Conservation (phyloP, 2,329 filamentous ascomycete genomes). For the Balansia obtecta region DNA sequence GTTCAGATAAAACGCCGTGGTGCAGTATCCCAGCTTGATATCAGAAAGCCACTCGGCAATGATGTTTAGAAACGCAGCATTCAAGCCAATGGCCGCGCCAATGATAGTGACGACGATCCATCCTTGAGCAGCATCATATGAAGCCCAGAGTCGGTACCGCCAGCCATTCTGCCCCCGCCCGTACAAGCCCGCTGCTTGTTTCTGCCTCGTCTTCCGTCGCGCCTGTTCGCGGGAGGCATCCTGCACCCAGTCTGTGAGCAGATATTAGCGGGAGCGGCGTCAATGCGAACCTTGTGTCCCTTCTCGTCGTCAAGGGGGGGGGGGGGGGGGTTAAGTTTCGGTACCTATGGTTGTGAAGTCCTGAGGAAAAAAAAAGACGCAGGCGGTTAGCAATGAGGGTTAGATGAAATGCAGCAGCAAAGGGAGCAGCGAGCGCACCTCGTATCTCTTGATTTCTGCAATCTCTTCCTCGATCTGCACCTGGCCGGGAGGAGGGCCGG, state of each 20-base stretch:
- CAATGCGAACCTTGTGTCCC: too few relatives aligned
- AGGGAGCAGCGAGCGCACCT: constrained; percentile 33
- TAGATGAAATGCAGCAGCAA: background rate
- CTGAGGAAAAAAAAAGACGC: constrained; percentile 17
- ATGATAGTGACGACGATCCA: constrained; percentile 97
- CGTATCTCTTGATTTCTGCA: constrained; percentile 94
- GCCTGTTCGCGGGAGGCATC: constrained; percentile 86
- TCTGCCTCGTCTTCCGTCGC: constrained; percentile 63
- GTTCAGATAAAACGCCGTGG: constrained; percentile 91
- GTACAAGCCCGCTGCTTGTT: constrained; percentile 59
- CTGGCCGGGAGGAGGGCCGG: constrained; percentile 40
- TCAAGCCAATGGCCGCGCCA: constrained; percentile 81
- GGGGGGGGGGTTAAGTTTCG: too few relatives aligned
- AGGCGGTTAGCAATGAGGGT: background rate
- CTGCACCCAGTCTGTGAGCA: constrained; percentile 74
- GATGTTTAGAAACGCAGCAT: constrained; percentile 88
- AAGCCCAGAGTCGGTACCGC: constrained; percentile 69
- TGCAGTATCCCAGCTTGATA: constrained; percentile 92
- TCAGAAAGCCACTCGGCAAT: constrained; percentile 95
- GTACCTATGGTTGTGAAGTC: constrained; percentile 89
- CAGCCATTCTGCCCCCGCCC: constrained; percentile 60
- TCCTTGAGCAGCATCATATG: constrained; percentile 90
- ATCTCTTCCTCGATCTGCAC: constrained; percentile 86
- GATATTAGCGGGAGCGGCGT: background rate
- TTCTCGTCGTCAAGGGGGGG: background rate